phyloP scores from a whole-genome alignment of 495 filamentous ascomycete genomes.

The Penicillium taxi region DNA sequence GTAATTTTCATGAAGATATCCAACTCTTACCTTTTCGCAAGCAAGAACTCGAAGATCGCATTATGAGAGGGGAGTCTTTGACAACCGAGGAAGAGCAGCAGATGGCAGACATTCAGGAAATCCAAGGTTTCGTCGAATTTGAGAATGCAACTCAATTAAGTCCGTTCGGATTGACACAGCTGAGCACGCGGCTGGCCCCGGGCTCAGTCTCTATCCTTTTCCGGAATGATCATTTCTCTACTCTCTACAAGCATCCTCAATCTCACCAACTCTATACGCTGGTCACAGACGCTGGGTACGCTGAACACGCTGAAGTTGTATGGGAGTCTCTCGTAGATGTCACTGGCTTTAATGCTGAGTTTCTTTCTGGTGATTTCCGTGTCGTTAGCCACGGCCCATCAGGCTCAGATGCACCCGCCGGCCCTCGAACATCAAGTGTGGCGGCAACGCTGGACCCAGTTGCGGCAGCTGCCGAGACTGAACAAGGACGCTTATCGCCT shows the following conservation, averaged over 20 bases:
- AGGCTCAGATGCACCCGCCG: slow-evolving; percentile 14
- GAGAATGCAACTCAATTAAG: slow-evolving; percentile 83
- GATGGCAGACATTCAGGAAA: slow-evolving; percentile 70
- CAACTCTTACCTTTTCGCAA: slow-evolving; percentile 81
- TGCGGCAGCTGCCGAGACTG: slow-evolving; percentile 4
- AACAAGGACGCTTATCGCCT: slow-evolving; percentile 15
- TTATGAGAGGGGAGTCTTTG: slow-evolving; percentile 47
- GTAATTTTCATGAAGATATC: slow-evolving; percentile 79
- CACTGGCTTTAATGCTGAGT: slow-evolving; percentile 72
- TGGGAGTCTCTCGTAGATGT: slow-evolving; percentile 93
- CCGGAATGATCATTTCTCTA: slow-evolving; percentile 94
- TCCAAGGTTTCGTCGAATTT: slow-evolving; percentile 67
- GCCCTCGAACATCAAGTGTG: slow-evolving; percentile 25
- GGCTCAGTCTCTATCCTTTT: slow-evolving; percentile 83
- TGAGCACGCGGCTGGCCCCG: slow-evolving; percentile 55
- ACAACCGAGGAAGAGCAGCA: slow-evolving; percentile 57
- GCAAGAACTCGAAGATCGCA: slow-evolving; percentile 77
- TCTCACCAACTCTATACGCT: slow-evolving; percentile 64
- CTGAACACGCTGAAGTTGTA: slow-evolving; percentile 80
- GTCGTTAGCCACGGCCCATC: slow-evolving; percentile 54
- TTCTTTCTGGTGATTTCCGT: slow-evolving; percentile 86
- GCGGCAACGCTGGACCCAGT: slow-evolving; percentile 1
- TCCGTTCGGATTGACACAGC: slow-evolving; percentile 63
- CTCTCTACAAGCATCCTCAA: slow-evolving; percentile 72
- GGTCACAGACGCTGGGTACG: slow-evolving; percentile 89